Percentiles rank a stretch among this genome's conserved stretches.
Evolutionary conservation across 306 rosid species (phyloP).

Genomic region (Leucaena leucocephala): DNA sequence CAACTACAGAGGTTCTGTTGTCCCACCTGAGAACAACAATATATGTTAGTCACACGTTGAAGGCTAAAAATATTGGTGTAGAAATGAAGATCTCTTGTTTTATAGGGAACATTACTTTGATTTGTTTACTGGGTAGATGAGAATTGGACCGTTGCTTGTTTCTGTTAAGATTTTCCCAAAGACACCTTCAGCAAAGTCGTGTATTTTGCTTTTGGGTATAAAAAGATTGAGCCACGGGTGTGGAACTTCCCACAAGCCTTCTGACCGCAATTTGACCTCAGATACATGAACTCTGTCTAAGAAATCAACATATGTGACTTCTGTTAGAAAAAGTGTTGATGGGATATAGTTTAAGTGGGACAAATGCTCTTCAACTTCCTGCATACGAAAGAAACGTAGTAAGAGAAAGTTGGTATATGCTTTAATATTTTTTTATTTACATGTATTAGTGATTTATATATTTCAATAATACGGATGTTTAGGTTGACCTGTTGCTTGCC

Average conservation of each 20-base stretch:
- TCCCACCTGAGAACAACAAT: conserved; percentile 33
- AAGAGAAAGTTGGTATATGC: neutral
- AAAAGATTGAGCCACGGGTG: conserved; percentile 99
- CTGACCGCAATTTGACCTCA: conserved; percentile 81
- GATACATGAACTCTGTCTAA: conserved; percentile 90
- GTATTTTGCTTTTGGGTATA: conserved; percentile 65
- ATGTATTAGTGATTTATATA: conserved; percentile 4
- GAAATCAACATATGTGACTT: conserved; percentile 75
- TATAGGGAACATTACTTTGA: conserved; percentile 42
- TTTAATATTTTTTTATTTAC: neutral
- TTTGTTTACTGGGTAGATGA: conserved; percentile 70
- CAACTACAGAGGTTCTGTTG: conserved; percentile 34
- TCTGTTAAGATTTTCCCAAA: conserved; percentile 62
- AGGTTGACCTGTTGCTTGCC: conserved; percentile 6
- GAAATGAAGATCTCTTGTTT: neutral
- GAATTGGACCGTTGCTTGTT: conserved; percentile 48
- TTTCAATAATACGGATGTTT: neutral
- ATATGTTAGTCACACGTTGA: neutral
- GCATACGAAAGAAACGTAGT: conserved; percentile 29
- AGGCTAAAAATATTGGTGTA: neutral
- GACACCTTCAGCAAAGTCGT: conserved; percentile 57
- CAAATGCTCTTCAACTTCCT: conserved; percentile 23
- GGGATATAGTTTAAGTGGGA: conserved; percentile 49
- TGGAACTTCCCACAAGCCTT: conserved; percentile 94
- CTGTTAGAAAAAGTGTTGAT: conserved; percentile 74